These are phyloP conservation scores for Chamaecyparis obtusa DNA, from an alignment of 75 land plant genomes.

Conservation along the genomic window DNA sequence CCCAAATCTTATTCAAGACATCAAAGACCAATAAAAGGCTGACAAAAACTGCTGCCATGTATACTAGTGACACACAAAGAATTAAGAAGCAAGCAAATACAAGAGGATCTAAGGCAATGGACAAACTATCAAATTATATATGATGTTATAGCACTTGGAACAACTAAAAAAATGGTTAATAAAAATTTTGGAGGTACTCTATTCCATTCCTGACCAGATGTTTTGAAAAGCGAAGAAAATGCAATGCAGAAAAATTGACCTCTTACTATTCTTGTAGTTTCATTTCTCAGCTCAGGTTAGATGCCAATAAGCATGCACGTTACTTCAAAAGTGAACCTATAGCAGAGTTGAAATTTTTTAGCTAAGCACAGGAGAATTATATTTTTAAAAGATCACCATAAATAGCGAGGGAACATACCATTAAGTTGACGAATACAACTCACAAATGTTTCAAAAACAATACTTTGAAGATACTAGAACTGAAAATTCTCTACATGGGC, in stretches of 20 bases:
- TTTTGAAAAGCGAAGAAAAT: neutral
- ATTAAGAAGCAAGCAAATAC: too few relatives aligned
- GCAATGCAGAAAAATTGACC: neutral
- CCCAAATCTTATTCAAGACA: neutral
- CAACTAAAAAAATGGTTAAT: too few relatives aligned
- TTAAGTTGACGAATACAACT: neutral
- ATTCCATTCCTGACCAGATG: neutral
- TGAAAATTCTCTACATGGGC: neutral
- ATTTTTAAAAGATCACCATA: neutral
- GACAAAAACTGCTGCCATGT: neutral
- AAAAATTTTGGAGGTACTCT: neutral
- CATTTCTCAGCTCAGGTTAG: neutral
- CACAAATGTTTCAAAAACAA: neutral
- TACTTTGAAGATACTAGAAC: neutral
- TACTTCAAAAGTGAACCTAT: neutral
- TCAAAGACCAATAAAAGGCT: neutral
- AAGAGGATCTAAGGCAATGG: too few relatives aligned
- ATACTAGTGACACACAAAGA: too few relatives aligned
- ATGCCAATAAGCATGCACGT: neutral
- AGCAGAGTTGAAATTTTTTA: neutral
- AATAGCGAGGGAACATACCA: neutral
- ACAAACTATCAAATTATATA: too few relatives aligned
- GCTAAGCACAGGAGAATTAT: neutral
- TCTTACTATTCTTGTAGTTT: neutral
- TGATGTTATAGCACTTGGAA: too few relatives aligned